These are phyloP conservation scores for Aegilops tauschii DNA, from an alignment of 176 grass and related monocot species.

Conservation along the genomic window DNA sequence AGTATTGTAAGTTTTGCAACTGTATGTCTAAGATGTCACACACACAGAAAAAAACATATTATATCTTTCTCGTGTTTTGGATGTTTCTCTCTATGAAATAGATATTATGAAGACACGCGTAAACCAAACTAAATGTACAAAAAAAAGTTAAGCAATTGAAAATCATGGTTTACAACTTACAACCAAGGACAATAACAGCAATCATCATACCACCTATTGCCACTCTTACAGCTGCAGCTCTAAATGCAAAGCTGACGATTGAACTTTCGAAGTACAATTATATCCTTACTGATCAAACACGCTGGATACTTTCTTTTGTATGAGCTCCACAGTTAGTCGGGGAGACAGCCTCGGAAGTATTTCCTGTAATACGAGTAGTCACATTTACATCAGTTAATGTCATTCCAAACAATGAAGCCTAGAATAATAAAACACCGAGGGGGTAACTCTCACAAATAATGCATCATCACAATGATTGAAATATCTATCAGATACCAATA, in stretches of 20 bases:
- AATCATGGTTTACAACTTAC: not conserved
- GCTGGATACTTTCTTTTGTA: slow-evolving; percentile 78
- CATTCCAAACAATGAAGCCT: not conserved
- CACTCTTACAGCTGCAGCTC: slow-evolving; percentile 10
- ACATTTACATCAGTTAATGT: not conserved
- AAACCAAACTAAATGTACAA: not conserved
- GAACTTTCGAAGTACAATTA: not conserved
- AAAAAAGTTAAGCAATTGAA: not conserved
- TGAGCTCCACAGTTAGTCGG: slow-evolving; percentile 79
- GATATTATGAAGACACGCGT: not conserved
- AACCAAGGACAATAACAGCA: slow-evolving; percentile 9
- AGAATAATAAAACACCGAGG: not conserved
- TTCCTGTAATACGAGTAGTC: slow-evolving; percentile 49
- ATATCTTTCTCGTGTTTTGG: not conserved
- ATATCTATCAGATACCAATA: not conserved
- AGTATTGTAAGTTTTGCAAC: not conserved
- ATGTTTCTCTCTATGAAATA: not conserved
- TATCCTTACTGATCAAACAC: slow-evolving; percentile 62
- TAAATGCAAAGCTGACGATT: slow-evolving; percentile 5
- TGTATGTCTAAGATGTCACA: not conserved
- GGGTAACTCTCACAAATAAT: not conserved
- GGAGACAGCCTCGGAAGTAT: slow-evolving; percentile 84
- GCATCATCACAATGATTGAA: not conserved
- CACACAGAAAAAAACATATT: too few relatives aligned
- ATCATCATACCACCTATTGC: not conserved